A percentile compares a stretch with the other conserved stretches of the same genome.
phyloP scores from a whole-genome alignment of 2,329 filamentous ascomycete genomes.

The Fusarium pilosicola region DNA sequence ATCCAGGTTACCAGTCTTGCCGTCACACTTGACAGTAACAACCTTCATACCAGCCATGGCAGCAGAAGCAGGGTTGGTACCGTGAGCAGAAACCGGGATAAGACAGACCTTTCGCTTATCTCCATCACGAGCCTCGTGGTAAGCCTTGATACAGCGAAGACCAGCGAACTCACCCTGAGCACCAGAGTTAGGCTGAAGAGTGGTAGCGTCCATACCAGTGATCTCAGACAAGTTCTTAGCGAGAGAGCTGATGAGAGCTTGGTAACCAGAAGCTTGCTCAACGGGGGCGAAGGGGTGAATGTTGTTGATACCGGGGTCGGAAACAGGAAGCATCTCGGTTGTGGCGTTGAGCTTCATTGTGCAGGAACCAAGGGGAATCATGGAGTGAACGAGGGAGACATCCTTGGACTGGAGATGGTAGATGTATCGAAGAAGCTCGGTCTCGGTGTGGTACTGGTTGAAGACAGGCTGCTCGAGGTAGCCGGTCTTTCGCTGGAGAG shows the following conservation, averaged over 20 bases:
- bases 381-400: slow-evolving; percentile 91
- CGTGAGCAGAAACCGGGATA: slow-evolving; percentile 94
- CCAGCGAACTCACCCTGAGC: slow-evolving; percentile 96
- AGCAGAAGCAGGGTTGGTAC: slow-evolving; percentile 94
- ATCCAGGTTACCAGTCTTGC: slow-evolving; percentile 88
- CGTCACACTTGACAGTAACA: slow-evolving; percentile 90
- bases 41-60: slow-evolving; percentile 97
- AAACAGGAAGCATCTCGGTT: slow-evolving; percentile 87
- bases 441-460: slow-evolving; percentile 95
- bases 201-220: slow-evolving; percentile 88
- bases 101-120: slow-evolving; percentile 88
- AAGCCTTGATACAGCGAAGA: slow-evolving; percentile 87
- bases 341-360: slow-evolving; percentile 98
- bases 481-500: slow-evolving; percentile 75
- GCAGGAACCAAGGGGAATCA: slow-evolving; percentile 96
- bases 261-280: slow-evolving; percentile 74
- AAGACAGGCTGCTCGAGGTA: slow-evolving; percentile 93
- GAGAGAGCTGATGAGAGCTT: slow-evolving; percentile 75
- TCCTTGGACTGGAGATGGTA: slow-evolving; percentile 94
- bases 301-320: slow-evolving; percentile 56
- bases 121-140: slow-evolving; percentile 66
- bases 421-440: slow-evolving; percentile 92
- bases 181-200: slow-evolving; percentile 93
- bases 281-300: slow-evolving; percentile 83
- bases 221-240: slow-evolving; percentile 81